Evolutionary conservation across 1,284 basidiomycete species (phyloP), one percentile per base, ranked within the genome.

Genomic region (Leccinum solheimii): DNA sequence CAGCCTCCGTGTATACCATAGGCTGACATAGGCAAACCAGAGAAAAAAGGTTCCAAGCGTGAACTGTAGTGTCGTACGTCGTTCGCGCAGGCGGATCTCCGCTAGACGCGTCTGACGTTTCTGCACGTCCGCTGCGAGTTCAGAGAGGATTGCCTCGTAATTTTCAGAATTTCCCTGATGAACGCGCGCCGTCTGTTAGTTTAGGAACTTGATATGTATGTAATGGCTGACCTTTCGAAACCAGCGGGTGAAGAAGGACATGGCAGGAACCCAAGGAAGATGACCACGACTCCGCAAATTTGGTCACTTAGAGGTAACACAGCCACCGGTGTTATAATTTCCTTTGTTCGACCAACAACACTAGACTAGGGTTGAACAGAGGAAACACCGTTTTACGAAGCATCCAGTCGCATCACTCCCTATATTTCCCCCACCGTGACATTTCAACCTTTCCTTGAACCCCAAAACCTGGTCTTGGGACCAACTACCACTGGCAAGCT

Each of bases 81-180:
- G 85, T 75, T 98, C 91, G 26, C 95, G 87, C 55, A 94, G 78
- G 10, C 93, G 87, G 69, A 98, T 92, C 72, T 96, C 95, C 1
- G 92, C 89, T 8, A 99, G 86, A 62, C 88, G 85, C 38, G 86
- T 83, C 75, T 97, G 91, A 26, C 89, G 84, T 63, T 86, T 86
- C 70, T 86, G 83, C 55, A 93, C 88, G 69, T 90, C 84, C n/a
- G 77, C 73, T 7, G 86, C 85, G 51, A 93, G 79, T 48, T 77
- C 75, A 14, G 86, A 82, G 40, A 93, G 83, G 59, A 90, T 75
- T 43, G 85, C 81, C 68, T 90, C 89, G 71, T 89, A 90, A 76
- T 92, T 87, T 68, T 91, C 88, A 66, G 73, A 56, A 0, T 60
- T 49, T 30, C 57, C 58, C 72, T 73, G 51, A 49, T 3, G 8